These are phyloP conservation scores for Abelmoschus esculentus DNA, from an alignment of 345 rosid genomes.

Conservation along the genomic window DNA sequence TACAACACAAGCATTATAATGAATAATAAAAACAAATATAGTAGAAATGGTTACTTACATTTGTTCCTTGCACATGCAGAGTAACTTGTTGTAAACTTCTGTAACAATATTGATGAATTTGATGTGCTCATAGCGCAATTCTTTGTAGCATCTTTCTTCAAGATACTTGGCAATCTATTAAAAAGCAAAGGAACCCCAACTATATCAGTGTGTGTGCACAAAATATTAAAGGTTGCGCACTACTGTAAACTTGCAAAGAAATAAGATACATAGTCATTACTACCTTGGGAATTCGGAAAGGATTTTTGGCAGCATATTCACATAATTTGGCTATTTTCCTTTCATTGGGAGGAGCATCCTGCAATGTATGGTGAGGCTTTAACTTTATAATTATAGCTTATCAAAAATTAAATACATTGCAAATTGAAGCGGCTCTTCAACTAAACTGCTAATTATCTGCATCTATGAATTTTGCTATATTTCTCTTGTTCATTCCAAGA, in stretches of 20 bases:
- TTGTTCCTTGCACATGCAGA: conserved; percentile 72
- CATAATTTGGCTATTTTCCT: conserved; percentile 81
- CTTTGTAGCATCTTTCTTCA: conserved; percentile 89
- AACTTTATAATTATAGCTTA: background rate
- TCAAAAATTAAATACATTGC: background rate
- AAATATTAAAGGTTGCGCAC: background rate
- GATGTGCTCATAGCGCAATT: conserved; percentile 60
- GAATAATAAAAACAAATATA: background rate
- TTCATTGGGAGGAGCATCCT: conserved; percentile 76
- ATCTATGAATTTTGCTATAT: background rate
- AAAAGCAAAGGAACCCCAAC: background rate
- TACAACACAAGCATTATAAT: background rate
- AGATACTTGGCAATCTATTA: conserved; percentile 78
- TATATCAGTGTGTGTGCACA: background rate
- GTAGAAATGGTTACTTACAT: conserved; percentile 44
- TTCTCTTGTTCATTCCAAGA: background rate
- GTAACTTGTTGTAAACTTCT: conserved; percentile 70
- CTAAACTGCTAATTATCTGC: background rate
- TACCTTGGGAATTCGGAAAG: conserved; percentile 88
- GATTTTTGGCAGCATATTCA: conserved; percentile 89
- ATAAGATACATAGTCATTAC: background rate
- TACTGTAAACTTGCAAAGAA: background rate
- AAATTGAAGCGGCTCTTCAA: background rate
- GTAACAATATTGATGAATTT: conserved; percentile 56
- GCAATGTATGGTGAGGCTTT: conserved; percentile 1